phyloP scores from a whole-genome alignment of 139 green algal species.

The Auxenochlorella pyrenoidosa region DNA sequence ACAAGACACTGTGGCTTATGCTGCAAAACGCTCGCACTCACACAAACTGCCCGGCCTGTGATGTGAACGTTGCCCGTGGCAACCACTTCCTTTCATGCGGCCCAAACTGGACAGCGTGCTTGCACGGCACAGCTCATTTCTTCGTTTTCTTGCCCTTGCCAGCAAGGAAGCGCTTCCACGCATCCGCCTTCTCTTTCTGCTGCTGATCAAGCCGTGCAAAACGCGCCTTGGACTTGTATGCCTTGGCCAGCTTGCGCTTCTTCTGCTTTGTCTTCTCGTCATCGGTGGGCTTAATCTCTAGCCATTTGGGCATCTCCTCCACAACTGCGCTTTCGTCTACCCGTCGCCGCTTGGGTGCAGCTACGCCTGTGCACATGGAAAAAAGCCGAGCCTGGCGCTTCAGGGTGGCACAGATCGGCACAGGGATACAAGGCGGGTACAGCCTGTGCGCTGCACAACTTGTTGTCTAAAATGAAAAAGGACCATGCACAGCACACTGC shows the following conservation, averaged over 20 bases:
- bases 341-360: slow-evolving; percentile 76
- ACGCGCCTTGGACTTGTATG: slow-evolving; percentile 83
- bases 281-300: slow-evolving; percentile 81
- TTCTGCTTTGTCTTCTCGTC: slow-evolving; percentile 80
- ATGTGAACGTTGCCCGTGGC: too few relatives aligned
- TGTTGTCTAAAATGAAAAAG: too few relatives aligned
- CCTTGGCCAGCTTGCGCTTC: slow-evolving; percentile 91
- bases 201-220: slow-evolving; percentile 82
- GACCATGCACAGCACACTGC: neutral
- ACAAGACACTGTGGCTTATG: too few relatives aligned
- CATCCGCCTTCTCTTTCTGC: slow-evolving; percentile 51
- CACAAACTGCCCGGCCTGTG: too few relatives aligned
- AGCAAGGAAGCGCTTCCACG: slow-evolving; percentile 45
- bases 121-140: neutral
- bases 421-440: neutral
- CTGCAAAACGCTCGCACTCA: too few relatives aligned
- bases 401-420: too few relatives aligned
- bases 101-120: too few relatives aligned
- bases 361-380: slow-evolving; percentile 69
- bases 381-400: too few relatives aligned
- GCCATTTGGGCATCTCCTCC: slow-evolving; percentile 70
- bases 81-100: too few relatives aligned
- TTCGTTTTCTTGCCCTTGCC: slow-evolving; percentile 12
- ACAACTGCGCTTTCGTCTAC: slow-evolving; percentile 68
- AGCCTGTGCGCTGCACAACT: too few relatives aligned